phyloP scores from a whole-genome alignment of 2,329 filamentous ascomycete genomes.

The Aspergillus novofumigatus region DNA sequence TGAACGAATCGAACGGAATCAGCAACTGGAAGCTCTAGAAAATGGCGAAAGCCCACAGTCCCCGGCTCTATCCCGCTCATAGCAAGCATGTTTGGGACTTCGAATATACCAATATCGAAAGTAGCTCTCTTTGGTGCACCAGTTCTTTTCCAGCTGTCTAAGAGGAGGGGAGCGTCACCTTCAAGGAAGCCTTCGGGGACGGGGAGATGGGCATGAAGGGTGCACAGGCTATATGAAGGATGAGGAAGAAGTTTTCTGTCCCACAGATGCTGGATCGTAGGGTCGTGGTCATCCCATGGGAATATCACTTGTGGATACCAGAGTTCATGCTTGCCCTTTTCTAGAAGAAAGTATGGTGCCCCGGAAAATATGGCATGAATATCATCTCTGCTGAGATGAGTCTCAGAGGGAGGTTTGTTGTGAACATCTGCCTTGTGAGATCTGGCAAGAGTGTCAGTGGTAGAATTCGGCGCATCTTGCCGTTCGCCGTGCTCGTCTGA shows the following conservation, averaged over 20 bases:
- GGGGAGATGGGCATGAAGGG: conserved; percentile 43
- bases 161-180: conserved; percentile 23
- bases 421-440: not conserved
- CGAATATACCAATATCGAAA: conserved; percentile 44
- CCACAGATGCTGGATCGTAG: conserved; percentile 37
- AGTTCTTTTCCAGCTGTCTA: conserved; percentile 19
- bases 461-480: not conserved
- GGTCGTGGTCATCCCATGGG: conserved; percentile 40
- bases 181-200: conserved; percentile 35
- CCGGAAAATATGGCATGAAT: conserved; percentile 40
- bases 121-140: conserved; percentile 32
- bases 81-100: conserved; percentile 48
- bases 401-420: not conserved
- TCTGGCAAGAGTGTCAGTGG: not conserved
- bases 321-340: conserved; percentile 36
- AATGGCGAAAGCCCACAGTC: conserved; percentile 45
- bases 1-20: conserved; percentile 28
- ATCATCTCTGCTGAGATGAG: conserved; percentile 32
- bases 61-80: conserved; percentile 44
- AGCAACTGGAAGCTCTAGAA: conserved; percentile 44
- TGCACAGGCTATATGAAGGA: conserved; percentile 39
- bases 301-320: conserved; percentile 44
- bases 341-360: conserved; percentile 43
- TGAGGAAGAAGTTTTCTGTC: conserved; percentile 39
- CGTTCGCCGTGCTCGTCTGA: not conserved